Evolutionary conservation across 768 basidiomycete genomes (phyloP).

Genomic region (Lactarius tabidus): DNA sequence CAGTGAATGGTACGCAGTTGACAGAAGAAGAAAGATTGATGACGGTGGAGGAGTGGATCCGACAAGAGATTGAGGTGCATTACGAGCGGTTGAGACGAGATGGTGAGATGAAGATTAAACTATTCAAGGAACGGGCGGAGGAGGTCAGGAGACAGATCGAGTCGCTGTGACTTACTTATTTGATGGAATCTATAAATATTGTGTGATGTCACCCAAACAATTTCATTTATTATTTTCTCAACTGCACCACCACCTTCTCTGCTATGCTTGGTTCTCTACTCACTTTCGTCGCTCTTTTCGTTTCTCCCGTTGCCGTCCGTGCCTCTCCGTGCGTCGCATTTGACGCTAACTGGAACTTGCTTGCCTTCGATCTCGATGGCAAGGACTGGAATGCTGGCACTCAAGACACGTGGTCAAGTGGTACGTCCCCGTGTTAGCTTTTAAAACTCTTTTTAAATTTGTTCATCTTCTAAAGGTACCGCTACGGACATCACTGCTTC

Average conservation of each 20-base stretch:
- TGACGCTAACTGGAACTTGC: conserved; percentile 76
- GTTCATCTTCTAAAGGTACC: conserved; percentile 35
- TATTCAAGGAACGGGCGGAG: conserved; percentile 44
- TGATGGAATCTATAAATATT: neutral
- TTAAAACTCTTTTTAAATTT: neutral
- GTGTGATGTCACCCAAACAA: neutral
- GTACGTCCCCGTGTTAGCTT: conserved; percentile 30
- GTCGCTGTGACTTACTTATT: conserved; percentile 25
- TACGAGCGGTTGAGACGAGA: conserved; percentile 55
- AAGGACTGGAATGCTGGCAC: conserved; percentile 82
- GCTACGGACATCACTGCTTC: conserved; percentile 65
- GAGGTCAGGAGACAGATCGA: conserved; percentile 36
- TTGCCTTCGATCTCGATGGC: conserved; percentile 78
- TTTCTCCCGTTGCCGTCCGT: conserved; percentile 36
- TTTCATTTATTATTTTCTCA: too few species aligned
- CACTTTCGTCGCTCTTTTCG: conserved; percentile 52
- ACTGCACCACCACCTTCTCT: neutral
- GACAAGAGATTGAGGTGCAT: conserved; percentile 67
- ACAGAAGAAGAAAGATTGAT: conserved; percentile 67
- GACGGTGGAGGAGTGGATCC: conserved; percentile 83
- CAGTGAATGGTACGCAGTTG: conserved; percentile 33
- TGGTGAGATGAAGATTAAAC: conserved; percentile 46
- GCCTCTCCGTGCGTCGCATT: conserved; percentile 69
- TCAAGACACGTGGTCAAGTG: conserved; percentile 62
- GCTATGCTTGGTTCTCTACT: conserved; percentile 35